These are phyloP conservation scores for Candida taoyuanica DNA, from an alignment of 805 yeast genomes.

Conservation along the genomic window DNA sequence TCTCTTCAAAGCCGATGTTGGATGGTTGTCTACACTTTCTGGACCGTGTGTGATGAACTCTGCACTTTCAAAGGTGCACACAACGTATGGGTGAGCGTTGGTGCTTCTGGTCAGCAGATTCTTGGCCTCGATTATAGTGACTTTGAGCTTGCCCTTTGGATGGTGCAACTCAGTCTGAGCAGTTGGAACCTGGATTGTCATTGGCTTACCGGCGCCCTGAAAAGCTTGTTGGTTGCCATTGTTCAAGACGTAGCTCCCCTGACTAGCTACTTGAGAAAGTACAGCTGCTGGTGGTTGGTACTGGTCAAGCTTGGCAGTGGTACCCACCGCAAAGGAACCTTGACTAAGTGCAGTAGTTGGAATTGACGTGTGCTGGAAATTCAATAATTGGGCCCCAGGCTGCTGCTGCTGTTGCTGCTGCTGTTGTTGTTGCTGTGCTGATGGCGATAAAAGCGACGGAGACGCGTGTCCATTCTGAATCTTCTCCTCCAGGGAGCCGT, in stretches of 20 bases:
- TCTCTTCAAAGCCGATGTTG: constrained; percentile 15
- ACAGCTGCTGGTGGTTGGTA: constrained; percentile 34
- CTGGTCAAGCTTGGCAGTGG: constrained; percentile 43
- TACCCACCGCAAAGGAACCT: constrained; percentile 62
- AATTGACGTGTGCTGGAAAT: constrained; percentile 44
- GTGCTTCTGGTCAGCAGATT: constrained; percentile 53
- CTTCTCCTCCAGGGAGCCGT: constrained; percentile 10
- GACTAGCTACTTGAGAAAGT: constrained; percentile 29
- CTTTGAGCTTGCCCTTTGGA: constrained; percentile 80
- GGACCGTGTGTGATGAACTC: constrained; percentile 87
- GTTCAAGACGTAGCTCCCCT: constrained; percentile 12
- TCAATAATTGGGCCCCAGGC: constrained; percentile 27
- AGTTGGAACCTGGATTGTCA: background rate
- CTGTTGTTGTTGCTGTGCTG: constrained; percentile 13
- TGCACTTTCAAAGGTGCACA: constrained; percentile 85
- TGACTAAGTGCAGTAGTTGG: constrained; percentile 70
- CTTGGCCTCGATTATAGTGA: constrained; percentile 75
- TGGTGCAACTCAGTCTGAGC: constrained; percentile 13
- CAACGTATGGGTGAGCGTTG: constrained; percentile 76
- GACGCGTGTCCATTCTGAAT: background rate
- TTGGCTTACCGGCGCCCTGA: background rate
- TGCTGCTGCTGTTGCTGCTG: constrained; percentile 10
- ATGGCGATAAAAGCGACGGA: too few species aligned
- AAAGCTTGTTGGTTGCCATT: background rate
- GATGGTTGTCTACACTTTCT: constrained; percentile 32